Evolutionary conservation across 306 rosid genomes (phyloP), one percentile per base, ranked within the genome.

Genomic region (Vicia sativa): DNA sequence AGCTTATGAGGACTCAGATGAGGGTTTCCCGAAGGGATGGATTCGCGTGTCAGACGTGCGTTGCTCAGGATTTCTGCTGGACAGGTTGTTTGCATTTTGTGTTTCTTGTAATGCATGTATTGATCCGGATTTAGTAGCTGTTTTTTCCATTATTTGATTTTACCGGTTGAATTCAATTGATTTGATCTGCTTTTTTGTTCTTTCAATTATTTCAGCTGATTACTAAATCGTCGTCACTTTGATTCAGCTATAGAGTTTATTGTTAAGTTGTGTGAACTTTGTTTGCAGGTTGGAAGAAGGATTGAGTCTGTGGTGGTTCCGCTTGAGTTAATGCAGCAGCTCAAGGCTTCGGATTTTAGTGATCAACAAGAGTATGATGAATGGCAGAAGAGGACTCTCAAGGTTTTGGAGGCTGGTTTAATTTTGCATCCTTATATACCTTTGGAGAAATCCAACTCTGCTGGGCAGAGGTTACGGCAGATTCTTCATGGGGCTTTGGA

Each of bases 241-340:
- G 79, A 86, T 49, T 6, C 55, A 8, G 16, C 1, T 1, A 1
- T 16, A 16, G 26, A 15, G 31, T 58, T 10, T 63, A 62, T 42
- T 42, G 35, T 5, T 75, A 43, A 66, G 29, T 78, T 42, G 43
- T 82, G 71, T 82, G 71, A 46, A 31, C 50, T 79, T 23, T 6
- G 23, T 71, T 71, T 71, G 43, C 83, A 92, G 98, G 98, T 89
- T 66, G 96, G 97, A 74, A 83, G 99, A 75, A 67, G 91, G 84
- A 93, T 93, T 43, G 99, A 93, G 74, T 90, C 96, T 1, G 96
- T 90, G 68, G 99, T 93, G 6, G 91, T 93, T 48, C 99, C 99
- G 15, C 87, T 90, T 35, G 99, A 93, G 86, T 81, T 93, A 21
- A 46, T 93, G 80, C 97, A 93, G 90, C 99, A 93, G 78, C 96